Evolutionary conservation across 192 early-diverging fungal genomes (phyloP), one percentile per base, ranked within the genome.

Genomic region (Umbelopsis isabellina): DNA sequence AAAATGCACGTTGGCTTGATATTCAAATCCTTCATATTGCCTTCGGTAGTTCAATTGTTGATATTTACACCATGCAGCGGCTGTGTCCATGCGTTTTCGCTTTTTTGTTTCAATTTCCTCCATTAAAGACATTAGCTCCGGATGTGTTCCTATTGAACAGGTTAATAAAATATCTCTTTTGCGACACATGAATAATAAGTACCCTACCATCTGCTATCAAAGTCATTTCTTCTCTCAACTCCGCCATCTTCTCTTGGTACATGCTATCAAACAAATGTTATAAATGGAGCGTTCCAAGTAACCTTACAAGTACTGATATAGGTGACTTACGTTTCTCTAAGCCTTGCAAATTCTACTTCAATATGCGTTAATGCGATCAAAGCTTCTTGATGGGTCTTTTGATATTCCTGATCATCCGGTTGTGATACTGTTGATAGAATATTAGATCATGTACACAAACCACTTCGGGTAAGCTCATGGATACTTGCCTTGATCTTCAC

Each of bases 221-320:
- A 12, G 77, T 72, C 11, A 82, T 80, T 46, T 87, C 85, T 48
- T 79, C 66, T 46, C 85, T 81, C 15, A 87, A 49, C 48, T 85
- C 85, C 2, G 52, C 50, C 82, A 85, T 81, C 21, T 81, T 85
- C 66, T 87, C 85, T 35, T 87, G 72, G 45, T 87, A 87, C 79
- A 87, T 80, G 61, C 85, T 87, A 77, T 44, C 1, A 7, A 44
- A 46, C 2, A 10, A 47, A 9, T 23, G 69, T 15, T 50, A 15
- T 30, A 4, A 18, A 41, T 41, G 37, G 37, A 6, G 37, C 10
- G 37, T 10, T 41, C 10, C 37, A 41, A 30, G 6, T 41, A 41
- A 5, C 5, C 37, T 41, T 41, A 41, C 10, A 41, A 41, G 0
- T 1, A 41, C 1, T 41, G 6, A 6, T 5, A 10, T 4, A 41